Conservation (phyloP, 2,329 filamentous ascomycete species). For the Metarhizium brunneum region DNA sequence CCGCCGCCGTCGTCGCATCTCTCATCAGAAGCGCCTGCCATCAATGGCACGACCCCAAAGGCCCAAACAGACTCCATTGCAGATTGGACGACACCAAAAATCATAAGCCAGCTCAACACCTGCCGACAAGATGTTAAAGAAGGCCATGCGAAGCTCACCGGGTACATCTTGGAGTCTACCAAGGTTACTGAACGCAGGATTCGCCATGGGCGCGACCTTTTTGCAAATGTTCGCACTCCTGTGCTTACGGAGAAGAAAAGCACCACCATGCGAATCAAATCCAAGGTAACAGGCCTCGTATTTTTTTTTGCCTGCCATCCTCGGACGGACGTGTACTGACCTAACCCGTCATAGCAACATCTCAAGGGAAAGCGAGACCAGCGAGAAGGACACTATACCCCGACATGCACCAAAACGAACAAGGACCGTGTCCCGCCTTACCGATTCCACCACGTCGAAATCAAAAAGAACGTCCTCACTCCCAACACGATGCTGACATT, state of each 20-base stretch:
- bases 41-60: slow-evolving; percentile 10
- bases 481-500: slow-evolving; percentile 52
- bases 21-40: slow-evolving; percentile 3
- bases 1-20: slow-evolving; percentile 5
- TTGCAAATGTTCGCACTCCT: slow-evolving; percentile 32
- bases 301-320: neutral
- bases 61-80: slow-evolving; percentile 13
- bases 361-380: slow-evolving; percentile 34
- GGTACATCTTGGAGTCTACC: slow-evolving; percentile 36
- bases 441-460: slow-evolving; percentile 50
- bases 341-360: slow-evolving; percentile 29
- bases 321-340: neutral
- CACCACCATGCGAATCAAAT: slow-evolving; percentile 38
- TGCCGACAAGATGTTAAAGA: slow-evolving; percentile 34
- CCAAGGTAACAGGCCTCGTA: slow-evolving; percentile 30
- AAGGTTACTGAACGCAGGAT: slow-evolving; percentile 29
- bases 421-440: slow-evolving; percentile 47
- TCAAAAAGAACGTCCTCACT: slow-evolving; percentile 49
- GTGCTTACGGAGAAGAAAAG: slow-evolving; percentile 25
- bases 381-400: slow-evolving; percentile 29
- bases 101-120: slow-evolving; percentile 30
- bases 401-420: slow-evolving; percentile 39
- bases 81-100: slow-evolving; percentile 33
- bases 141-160: slow-evolving; percentile 34
- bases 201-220: slow-evolving; percentile 35